Percentiles rank a stretch among this genome's conserved stretches.
These are phyloP conservation scores for Ophiobolus disseminans DNA, from an alignment of 2,329 filamentous ascomycete genomes.

Conservation along the genomic window DNA sequence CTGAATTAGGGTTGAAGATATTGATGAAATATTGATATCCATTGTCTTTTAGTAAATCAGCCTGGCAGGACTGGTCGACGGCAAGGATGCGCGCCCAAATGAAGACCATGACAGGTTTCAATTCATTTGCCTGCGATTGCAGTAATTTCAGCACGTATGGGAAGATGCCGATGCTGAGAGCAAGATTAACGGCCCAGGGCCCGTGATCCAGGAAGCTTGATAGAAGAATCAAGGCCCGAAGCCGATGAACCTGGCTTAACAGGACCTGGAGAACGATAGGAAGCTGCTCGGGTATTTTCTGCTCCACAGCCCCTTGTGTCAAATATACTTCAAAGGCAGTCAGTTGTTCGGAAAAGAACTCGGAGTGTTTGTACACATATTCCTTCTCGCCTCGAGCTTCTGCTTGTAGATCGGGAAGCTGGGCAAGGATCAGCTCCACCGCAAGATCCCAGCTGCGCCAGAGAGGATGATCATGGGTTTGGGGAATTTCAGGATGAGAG, in stretches of 20 bases:
- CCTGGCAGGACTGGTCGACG: constrained; percentile 92
- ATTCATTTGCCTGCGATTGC: constrained; percentile 90
- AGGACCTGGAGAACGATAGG: constrained; percentile 96
- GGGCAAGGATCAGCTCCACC: constrained; percentile 90
- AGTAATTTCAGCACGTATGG: constrained; percentile 97
- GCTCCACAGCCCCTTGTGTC: constrained; percentile 79
- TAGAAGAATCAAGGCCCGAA: constrained; percentile 87
- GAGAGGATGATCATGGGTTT: constrained; percentile 91
- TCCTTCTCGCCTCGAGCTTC: constrained; percentile 74
- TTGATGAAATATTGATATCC: constrained; percentile 96
- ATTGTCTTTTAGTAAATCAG: constrained; percentile 93
- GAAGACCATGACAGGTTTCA: constrained; percentile 99
- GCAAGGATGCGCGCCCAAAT: constrained; percentile 97
- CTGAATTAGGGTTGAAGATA: constrained; percentile 84
- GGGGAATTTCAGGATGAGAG: constrained; percentile 88
- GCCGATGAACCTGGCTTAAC: constrained; percentile 90
- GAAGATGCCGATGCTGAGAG: constrained; percentile 96
- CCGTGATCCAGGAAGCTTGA: constrained; percentile 94
- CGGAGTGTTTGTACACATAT: constrained; percentile 93
- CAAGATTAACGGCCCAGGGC: constrained; percentile 98
- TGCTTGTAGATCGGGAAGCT: constrained; percentile 83
- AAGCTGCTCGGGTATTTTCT: constrained; percentile 90
- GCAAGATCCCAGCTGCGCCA: constrained; percentile 99
- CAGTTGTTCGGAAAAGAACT: constrained; percentile 95
- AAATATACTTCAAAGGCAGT: constrained; percentile 98